Evolutionary conservation across 2,329 filamentous ascomycete species (phyloP).

Genomic region (Botrytis hyacinthi): DNA sequence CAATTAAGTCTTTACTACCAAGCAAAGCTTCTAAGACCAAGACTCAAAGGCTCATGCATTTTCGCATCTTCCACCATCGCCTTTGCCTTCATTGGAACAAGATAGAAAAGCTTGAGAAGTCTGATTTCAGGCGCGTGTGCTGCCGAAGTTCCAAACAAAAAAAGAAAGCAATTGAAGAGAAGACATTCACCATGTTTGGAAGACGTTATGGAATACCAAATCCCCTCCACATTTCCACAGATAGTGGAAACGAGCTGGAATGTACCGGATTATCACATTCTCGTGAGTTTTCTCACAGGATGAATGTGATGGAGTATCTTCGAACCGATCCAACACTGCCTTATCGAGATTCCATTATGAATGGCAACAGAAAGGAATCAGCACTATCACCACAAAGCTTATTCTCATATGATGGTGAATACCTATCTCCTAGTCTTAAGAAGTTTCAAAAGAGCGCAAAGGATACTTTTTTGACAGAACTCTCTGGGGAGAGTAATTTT

Average conservation of each 20-base stretch:
- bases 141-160: not conserved
- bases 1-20: not conserved
- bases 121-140: not conserved
- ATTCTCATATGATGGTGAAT: not conserved
- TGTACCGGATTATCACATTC: too few relatives aligned
- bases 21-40: not conserved
- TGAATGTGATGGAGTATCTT: too few relatives aligned
- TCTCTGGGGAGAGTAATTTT: not conserved
- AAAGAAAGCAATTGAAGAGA: not conserved
- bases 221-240: not conserved
- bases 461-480: not conserved
- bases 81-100: conserved; percentile 11
- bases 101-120: not conserved
- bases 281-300: too few relatives aligned
- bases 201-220: not conserved
- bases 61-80: not conserved
- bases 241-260: not conserved
- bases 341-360: not conserved
- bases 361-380: not conserved
- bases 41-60: conserved; percentile 2
- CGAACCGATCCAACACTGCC: not conserved
- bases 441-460: not conserved
- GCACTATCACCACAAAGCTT: not conserved
- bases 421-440: not conserved
- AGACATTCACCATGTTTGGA: not conserved